These are phyloP conservation scores for Boletus reticulatus DNA, from an alignment of 768 basidiomycete species.

Conservation along the genomic window DNA sequence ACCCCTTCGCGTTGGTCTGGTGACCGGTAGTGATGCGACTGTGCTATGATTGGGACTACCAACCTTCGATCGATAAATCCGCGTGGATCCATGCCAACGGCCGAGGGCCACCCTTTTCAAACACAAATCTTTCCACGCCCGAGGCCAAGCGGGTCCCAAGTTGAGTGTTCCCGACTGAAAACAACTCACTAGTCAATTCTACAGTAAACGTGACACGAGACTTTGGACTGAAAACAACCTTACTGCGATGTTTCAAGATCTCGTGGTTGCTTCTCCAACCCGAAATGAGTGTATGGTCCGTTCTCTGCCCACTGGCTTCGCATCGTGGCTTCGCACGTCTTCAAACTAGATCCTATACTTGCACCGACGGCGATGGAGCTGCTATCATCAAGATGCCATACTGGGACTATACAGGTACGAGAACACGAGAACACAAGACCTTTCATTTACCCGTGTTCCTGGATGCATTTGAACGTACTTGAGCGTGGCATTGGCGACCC, in stretches of 20 bases:
- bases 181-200: background rate
- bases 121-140: too few species aligned
- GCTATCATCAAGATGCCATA: background rate
- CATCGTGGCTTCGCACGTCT: background rate
- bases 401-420: background rate
- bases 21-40: background rate
- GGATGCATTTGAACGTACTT: background rate
- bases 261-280: background rate
- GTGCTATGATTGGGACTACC: background rate
- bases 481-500: background rate
- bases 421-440: background rate
- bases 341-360: background rate
- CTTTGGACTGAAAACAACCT: too few species aligned
- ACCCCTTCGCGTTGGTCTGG: background rate
- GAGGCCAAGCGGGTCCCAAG: background rate
- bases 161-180: background rate
- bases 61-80: background rate
- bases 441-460: slow-evolving; percentile 1
- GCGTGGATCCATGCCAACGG: background rate
- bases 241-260: background rate
- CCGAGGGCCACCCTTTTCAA: too few species aligned
- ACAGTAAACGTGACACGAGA: too few species aligned
- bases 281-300: background rate
- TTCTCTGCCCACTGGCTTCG: background rate
- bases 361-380: background rate